phyloP scores from a whole-genome alignment of 208 protist species.

The Wallacemonas rigidus region DNA sequence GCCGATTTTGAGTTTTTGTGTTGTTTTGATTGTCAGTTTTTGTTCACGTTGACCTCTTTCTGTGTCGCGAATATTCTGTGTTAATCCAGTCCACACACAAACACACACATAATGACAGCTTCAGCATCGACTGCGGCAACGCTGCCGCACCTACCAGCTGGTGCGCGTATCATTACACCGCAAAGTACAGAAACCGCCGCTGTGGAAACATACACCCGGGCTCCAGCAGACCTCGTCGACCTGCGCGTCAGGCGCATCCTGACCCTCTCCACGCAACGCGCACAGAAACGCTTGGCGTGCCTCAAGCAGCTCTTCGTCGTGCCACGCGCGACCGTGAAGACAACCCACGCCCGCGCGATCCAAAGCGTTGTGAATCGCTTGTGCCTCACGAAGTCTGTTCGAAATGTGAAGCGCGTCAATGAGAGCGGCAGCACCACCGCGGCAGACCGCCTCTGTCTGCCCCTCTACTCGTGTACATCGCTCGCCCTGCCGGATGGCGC shows the following conservation, averaged over 20 bases:
- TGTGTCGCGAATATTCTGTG: background rate
- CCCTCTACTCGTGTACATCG: conserved; percentile 59
- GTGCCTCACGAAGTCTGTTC: conserved; percentile 70
- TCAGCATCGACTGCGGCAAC: background rate
- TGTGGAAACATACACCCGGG: conserved; percentile 26
- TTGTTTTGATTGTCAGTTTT: conserved; percentile 18
- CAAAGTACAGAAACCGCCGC: background rate
- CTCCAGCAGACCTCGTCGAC: conserved; percentile 42
- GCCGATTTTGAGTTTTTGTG: background rate
- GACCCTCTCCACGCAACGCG: conserved; percentile 49
- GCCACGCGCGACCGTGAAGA: conserved; percentile 26
- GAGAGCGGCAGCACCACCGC: conserved; percentile 21
- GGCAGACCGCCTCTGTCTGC: conserved; percentile 62
- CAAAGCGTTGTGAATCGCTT: conserved; percentile 37
- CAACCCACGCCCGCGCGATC: conserved; percentile 37
- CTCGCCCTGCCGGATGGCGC: conserved; percentile 24
- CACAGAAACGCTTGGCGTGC: conserved; percentile 40
- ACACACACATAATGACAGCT: background rate
- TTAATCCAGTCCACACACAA: too few relatives aligned
- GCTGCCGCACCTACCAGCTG: background rate
- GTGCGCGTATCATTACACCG: conserved; percentile 2
- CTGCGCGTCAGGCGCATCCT: conserved; percentile 50
- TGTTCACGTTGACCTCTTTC: background rate
- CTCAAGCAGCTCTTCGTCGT: conserved; percentile 65
- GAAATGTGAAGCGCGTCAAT: conserved; percentile 65